Base-by-base conservation (phyloP, 1,284 basidiomycete species). In the Exobasidium rhododendri region DNA sequence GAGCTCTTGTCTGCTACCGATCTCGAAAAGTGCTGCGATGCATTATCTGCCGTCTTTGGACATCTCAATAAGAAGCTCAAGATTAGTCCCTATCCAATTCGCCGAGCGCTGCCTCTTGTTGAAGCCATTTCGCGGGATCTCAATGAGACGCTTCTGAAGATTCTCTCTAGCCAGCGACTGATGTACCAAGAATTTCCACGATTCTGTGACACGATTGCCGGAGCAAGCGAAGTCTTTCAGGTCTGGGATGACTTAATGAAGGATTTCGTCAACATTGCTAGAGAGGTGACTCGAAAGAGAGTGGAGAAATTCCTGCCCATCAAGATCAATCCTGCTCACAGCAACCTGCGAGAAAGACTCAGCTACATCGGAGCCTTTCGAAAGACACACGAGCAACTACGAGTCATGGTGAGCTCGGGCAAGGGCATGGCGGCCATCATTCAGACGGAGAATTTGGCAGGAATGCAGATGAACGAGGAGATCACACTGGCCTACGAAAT, bases 51-150 rank as follows among this genome's bases (percentile, higher is more conserved):
- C 68, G 94, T 98, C 77, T 97, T 97, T 75, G 86, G 86, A 0
- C 94, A 97, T 78, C 87, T 98, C 77, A 97, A 92, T 82, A 91
- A 93, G 82, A 97, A 96, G 81, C 87, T 98, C 64, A 91, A 73
- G 17, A 73, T 76, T 60, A 78, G 77, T 56, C 94, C 94, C 0
- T 98, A 98, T 80, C 94, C 94, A 0, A 92, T 97, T 70, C 89
- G 91, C 17, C 89, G 94, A 47, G 92, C 93, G 1, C 87, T 98
- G 7, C 93, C 93, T 0, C 88, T 98, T 59, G 93, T 97, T 29
- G 94, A 98, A 81, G 94, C 94, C 40, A 97, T 98, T 78, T 97
- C 94, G 3, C 86, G 89, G 28, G 96, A 98, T 80, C 94, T 98
- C 81, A 96, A 94, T 74, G 92, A 97, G 76, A 90, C 93, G 73